Percentiles rank a stretch among this genome's conserved stretches.
Conservation (phyloP, 225 moss, liverwort and hornwort genomes). For the Asterella californica region DNA sequence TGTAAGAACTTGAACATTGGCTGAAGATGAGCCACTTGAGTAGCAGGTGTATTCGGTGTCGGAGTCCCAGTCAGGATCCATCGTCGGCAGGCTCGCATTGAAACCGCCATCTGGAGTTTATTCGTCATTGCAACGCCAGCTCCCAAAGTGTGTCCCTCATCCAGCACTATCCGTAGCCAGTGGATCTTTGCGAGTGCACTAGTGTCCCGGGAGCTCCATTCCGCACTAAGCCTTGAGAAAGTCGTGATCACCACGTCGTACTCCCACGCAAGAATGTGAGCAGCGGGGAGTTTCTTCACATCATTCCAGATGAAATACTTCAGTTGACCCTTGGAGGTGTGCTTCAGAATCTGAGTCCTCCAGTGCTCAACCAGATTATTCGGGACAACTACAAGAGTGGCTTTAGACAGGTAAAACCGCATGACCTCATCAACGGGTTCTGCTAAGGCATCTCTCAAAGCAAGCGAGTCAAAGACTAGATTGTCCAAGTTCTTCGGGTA, state of each 20-base stretch:
- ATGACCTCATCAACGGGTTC: slow-evolving; percentile 84
- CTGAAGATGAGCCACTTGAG: slow-evolving; percentile 93
- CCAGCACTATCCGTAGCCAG: slow-evolving; percentile 89
- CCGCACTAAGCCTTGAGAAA: slow-evolving; percentile 76
- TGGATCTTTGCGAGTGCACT: slow-evolving; percentile 83
- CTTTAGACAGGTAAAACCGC: slow-evolving; percentile 83
- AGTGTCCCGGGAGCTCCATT: slow-evolving; percentile 82
- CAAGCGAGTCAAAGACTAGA: slow-evolving; percentile 63
- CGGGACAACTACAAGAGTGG: slow-evolving; percentile 91
- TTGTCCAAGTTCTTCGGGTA: slow-evolving; percentile 79
- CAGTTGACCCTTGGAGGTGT: slow-evolving; percentile 74
- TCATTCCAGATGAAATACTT: slow-evolving; percentile 88
- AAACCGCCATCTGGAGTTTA: slow-evolving; percentile 93
- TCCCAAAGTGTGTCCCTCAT: slow-evolving; percentile 97
- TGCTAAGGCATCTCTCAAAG: slow-evolving; percentile 65
- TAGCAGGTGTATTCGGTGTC: slow-evolving; percentile 90
- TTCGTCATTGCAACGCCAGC: slow-evolving; percentile 86
- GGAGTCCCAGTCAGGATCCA: slow-evolving; percentile 98
- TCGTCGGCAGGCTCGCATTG: slow-evolving; percentile 87
- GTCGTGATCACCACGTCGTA: slow-evolving; percentile 97
- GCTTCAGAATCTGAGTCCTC: slow-evolving; percentile 75
- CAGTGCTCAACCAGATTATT: slow-evolving; percentile 93
- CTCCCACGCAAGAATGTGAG: slow-evolving; percentile 93
- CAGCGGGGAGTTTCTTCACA: slow-evolving; percentile 78
- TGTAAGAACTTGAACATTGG: slow-evolving; percentile 92